Evolutionary conservation across 805 yeast genomes (phyloP), one percentile per base, ranked within the genome.

Genomic region (Candida sithepensis): DNA sequence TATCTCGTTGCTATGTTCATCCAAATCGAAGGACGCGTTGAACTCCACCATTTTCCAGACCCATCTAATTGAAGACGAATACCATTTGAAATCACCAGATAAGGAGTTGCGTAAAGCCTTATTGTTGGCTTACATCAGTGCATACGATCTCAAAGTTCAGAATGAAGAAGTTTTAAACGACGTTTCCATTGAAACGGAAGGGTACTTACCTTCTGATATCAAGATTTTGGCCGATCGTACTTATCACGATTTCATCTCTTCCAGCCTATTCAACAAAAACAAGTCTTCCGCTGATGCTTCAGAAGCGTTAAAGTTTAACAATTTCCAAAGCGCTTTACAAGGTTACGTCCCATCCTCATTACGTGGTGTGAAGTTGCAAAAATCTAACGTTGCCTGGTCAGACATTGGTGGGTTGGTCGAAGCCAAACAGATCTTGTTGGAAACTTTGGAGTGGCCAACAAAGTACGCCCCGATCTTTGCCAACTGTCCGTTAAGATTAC

Each of bases 361-460:
- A 45, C 76, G 96, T 45, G 96, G 96, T 0, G 96, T 89, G 6
- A 88, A 89, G 61, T 70, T 91, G 10, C 89, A 89, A 55, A 89
- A 87, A 57, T 82, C 92, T 0, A 67, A 81, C 1, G 79, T 82
- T 0, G 76, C 77, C 41, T 92, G 99, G 99, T 58, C 73, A 2
- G 96, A 90, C 55, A 88, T 92, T 54, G 99, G 98, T 6, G 99
- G 97, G 0, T 70, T 92, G 46, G 69, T 69, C 18, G 85, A 81
- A 14, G 94, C 95, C 1, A 92, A 92, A 60, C 72, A 77, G 9
- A 71, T 88, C 0, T 67, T 92, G 9, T 65, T 89, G 44, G 98
- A 92, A 61, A 94, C 98, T 0, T 68, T 92, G 30, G 98, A 94
- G 60, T 92, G 97, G 97, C 99, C 99, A 2, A 88, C 96, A 1